Base-by-base conservation (phyloP, 768 basidiomycete species). In the Lentinus brumalis region DNA sequence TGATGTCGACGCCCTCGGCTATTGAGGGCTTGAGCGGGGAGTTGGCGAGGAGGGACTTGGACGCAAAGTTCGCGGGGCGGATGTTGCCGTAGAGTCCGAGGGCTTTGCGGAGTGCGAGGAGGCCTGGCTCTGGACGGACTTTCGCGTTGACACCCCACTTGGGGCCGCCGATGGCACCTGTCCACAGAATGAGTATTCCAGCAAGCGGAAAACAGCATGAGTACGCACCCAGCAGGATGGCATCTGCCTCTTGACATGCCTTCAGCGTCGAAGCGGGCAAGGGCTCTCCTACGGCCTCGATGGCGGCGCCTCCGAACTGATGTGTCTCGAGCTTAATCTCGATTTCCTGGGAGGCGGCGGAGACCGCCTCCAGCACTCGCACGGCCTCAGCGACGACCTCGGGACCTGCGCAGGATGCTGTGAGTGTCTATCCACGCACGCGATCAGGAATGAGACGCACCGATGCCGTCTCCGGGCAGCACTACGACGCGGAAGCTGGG, bases 1-100 rank as follows among this genome's bases (percentile, higher is more conserved):
- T 93, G 76, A 98, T 88, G 75, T 98, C 84, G 35, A 91, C 88
- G 49, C 93, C 94, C 63, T 81, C 81, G 1, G 88, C 96, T 57
- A 95, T 79, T 52, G 89, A 85, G 40, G 91, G 85, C 71, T 91
- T 92, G 54, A 99, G 79, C n/a, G 97, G 97, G 21, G 93, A 92
- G 78, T 92, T 83, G 49, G 84, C 79, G 57, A 99, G 77, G 50
- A 99, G 85, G 26, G 92, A 89, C 50, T 98, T 92, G 8, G 94
- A 95, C 0, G 93, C 94, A 67, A 99, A 94, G 71, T 91, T 92
- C 11, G 94, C 93, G 12, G 97, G 97, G 32, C 97, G 92, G 74
- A 99, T 97, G 78, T 99, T 99, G 72, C 94, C 96, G 77, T 96
- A 98, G 50, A 98, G 85, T 21, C 95, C 96, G 56, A 98, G 88